Percentiles rank a stretch among this genome's conserved stretches.
Evolutionary conservation across 2,329 filamentous ascomycete species (phyloP).

Genomic region (Didymella segeticola): DNA sequence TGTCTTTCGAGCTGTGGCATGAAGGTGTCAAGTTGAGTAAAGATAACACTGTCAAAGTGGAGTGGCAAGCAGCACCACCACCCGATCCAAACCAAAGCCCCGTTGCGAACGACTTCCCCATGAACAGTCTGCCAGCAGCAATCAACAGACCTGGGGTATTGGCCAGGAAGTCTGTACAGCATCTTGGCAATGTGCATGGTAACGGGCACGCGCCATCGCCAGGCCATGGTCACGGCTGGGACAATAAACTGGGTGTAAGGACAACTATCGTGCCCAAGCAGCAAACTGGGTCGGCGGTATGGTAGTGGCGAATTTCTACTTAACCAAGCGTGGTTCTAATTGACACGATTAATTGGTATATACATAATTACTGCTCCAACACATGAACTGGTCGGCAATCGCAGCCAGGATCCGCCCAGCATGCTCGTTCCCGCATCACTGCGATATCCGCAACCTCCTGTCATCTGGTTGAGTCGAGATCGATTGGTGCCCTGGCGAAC

Average conservation of each 20-base stretch:
- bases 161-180: slow-evolving; percentile 3
- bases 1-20: slow-evolving; percentile 50
- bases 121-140: slow-evolving; percentile 7
- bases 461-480: too few species aligned
- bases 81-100: slow-evolving; percentile 6
- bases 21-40: slow-evolving; percentile 44
- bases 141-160: not conserved
- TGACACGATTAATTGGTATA: not conserved
- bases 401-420: too few species aligned
- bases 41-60: slow-evolving; percentile 46
- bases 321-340: not conserved
- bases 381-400: too few species aligned
- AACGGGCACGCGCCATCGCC: not conserved
- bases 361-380: not conserved
- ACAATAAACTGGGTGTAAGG: not conserved
- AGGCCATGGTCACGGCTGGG: not conserved
- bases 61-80: slow-evolving; percentile 37
- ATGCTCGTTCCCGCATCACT: too few species aligned
- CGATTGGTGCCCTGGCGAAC: too few species aligned
- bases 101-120: slow-evolving; percentile 5
- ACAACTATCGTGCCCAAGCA: not conserved
- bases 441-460: too few species aligned
- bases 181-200: not conserved
- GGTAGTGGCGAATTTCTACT: not conserved
- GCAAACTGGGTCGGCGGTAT: slow-evolving; percentile 1